Evolutionary conservation across 2,329 filamentous ascomycete species (phyloP).

Genomic region (Beauveria sp.): DNA sequence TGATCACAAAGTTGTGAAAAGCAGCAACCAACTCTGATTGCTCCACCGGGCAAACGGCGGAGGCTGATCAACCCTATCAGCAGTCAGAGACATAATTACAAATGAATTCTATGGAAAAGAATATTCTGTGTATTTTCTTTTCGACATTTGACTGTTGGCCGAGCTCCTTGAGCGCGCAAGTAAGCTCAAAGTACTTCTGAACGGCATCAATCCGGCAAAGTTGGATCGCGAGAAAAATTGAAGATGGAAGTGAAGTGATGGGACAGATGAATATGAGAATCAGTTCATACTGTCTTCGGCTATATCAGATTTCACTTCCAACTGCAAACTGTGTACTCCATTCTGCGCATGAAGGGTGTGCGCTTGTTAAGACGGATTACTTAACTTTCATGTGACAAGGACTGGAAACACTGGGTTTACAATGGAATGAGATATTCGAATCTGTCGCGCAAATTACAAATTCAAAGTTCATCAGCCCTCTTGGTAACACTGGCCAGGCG

Average conservation of each 20-base stretch:
- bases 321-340: slow-evolving; percentile 44
- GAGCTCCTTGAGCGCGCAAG: slow-evolving; percentile 20
- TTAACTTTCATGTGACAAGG: slow-evolving; percentile 18
- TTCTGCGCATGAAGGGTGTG: slow-evolving; percentile 46
- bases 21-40: not conserved
- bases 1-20: not conserved
- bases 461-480: not conserved
- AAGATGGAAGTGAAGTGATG: slow-evolving; percentile 18
- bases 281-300: slow-evolving; percentile 36
- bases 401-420: not conserved
- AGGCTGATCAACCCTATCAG: not conserved
- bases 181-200: slow-evolving; percentile 23
- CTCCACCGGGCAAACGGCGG: not conserved
- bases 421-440: not conserved
- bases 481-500: no score
- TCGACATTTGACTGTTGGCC: slow-evolving; percentile 18
- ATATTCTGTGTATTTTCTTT: no score
- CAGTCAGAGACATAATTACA: no score
- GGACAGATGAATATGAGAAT: slow-evolving; percentile 16
- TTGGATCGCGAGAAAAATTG: slow-evolving; percentile 19
- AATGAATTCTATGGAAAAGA: no score
- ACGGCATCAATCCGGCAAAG: slow-evolving; percentile 18
- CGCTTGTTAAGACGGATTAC: slow-evolving; percentile 50
- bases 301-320: slow-evolving; percentile 57
- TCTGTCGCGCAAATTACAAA: not conserved